Base-by-base conservation (phyloP, 805 yeast species). In the Wickerhamomyces kurtzmanii region DNA sequence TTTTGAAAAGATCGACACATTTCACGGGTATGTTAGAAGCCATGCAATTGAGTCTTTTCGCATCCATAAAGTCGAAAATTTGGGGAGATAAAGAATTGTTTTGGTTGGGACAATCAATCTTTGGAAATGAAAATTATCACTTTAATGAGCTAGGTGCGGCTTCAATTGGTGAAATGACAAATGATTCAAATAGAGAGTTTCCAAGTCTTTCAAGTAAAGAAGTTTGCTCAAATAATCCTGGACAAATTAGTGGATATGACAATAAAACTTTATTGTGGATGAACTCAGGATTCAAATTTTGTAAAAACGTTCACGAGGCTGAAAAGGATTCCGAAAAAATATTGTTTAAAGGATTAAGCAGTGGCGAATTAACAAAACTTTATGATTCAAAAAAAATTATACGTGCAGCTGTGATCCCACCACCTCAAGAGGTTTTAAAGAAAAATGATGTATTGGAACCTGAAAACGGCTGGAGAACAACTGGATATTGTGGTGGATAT, bases 221-320 rank as follows among this genome's bases (percentile, higher is more conserved):
- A 40, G 39, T 69, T 17, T 69, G 75, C 40, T 59, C 72, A 2
- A 66, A 68, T 21, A 74, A 69, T 37, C 76, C 76, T 1, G 73
- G 67, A 4, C 77, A 70, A 40, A 43, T 70, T n/a, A 44, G 47
- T 23, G 70, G 62, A 28, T 53, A 45, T 15, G 71, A 65, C 41
- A 40, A 55, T 23, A 53, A 47, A 18, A 52, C 64, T 1, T 28
- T 62, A 26, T 42, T 75, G 4, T 79, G 86, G 85, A 61, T 77
- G 25, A 78, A 79, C 42, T 78, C 84, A 12, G 89, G 89, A 0
- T 64, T 76, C 46, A 57, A 63, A 27, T 68, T 62, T 27, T 79
- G 86, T 50, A 70, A 71, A 38, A 55, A 64, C 19, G 29, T 36
- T 4, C 33, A 40, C 8, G 43, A 55, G 17, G 65, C 62, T 1